Base-by-base conservation (phyloP, 371 early-diverging fungal species). In the Lichtheimia ramosa region DNA sequence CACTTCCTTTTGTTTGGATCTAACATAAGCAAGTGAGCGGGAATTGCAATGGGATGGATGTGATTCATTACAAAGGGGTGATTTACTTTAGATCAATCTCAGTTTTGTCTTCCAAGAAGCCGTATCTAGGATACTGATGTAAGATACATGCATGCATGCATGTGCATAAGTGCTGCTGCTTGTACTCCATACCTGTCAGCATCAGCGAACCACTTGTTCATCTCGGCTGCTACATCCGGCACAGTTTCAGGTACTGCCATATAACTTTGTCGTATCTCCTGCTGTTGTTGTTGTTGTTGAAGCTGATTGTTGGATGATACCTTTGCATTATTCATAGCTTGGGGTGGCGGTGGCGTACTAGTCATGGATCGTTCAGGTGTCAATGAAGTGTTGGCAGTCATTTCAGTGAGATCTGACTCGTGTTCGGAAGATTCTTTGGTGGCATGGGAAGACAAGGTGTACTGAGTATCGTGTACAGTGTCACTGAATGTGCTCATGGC, bases 171-270 rank as follows among this genome's bases (percentile, higher is more conserved):
- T 2, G 24, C 40, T 58, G 15, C 25, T 25, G 25, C 5, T 25
- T 2, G 2, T 25, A 5, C 2, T 25, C 25, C 42, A 15, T 69
- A 80, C 81, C 81, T 72, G 56, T 81, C 76, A 25, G 75, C 69
- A 65, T 69, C 67, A 2, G 72, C 64, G 65, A 68, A 77, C 81
- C 81, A 81, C 41, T 75, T 73, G 48, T 81, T 77, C 77, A 81
- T 77, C 66, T 81, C 77, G 18, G 60, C 63, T 14, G 66, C 66
- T 5, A 77, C 51, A 48, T 77, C 66, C 34, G 34, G 34, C 2
- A 34, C 34, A 10, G 34, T 8, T 20, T 74, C 76, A 10, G 62
- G 56, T 13, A 40, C 23, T 25, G 40, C 52, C 23, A 49, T 42
- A 48, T 63, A 63, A 28, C 53, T 58, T 28, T 48, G 34, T 34